These are phyloP conservation scores for Cladosporium sp. DNA, from an alignment of 2,329 filamentous ascomycete genomes.

Conservation along the genomic window DNA sequence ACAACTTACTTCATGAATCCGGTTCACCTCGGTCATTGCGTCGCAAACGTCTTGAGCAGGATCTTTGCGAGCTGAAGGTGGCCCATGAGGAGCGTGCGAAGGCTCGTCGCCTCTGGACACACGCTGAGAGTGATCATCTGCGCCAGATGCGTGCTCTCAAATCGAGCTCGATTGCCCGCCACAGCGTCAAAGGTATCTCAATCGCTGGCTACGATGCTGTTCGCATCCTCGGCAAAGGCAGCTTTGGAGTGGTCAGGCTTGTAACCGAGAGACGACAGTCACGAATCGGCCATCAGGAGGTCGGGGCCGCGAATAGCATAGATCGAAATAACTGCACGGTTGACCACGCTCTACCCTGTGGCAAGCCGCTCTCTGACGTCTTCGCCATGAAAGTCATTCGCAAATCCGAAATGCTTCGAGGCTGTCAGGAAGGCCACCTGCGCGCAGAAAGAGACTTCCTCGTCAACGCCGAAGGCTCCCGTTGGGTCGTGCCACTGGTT, in stretches of 20 bases:
- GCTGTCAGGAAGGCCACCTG: constrained; percentile 86
- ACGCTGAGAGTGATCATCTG: constrained; percentile 67
- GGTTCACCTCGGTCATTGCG: constrained; percentile 58
- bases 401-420: constrained; percentile 87
- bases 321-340: constrained; percentile 8
- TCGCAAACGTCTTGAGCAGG: constrained; percentile 56
- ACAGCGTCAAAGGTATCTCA: constrained; percentile 47
- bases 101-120: constrained; percentile 56
- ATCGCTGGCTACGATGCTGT: constrained; percentile 71
- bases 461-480: constrained; percentile 79
- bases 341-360: constrained; percentile 16
- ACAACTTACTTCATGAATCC: constrained; percentile 55
- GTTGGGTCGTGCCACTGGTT: constrained; percentile 84
- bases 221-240: constrained; percentile 83
- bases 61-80: constrained; percentile 56
- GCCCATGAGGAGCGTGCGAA: constrained; percentile 51
- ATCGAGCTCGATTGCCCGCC: constrained; percentile 49
- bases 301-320: background rate
- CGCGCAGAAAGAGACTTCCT: constrained; percentile 89
- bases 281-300: background rate
- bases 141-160: constrained; percentile 69
- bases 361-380: constrained; percentile 50
- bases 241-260: constrained; percentile 85
- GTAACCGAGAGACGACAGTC: constrained; percentile 51
- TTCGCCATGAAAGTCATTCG: constrained; percentile 97